Percentiles rank a stretch among this genome's conserved stretches.
Evolutionary conservation across 2,329 filamentous ascomycete genomes (phyloP).

Genomic region (Colletotrichum endophyticum): DNA sequence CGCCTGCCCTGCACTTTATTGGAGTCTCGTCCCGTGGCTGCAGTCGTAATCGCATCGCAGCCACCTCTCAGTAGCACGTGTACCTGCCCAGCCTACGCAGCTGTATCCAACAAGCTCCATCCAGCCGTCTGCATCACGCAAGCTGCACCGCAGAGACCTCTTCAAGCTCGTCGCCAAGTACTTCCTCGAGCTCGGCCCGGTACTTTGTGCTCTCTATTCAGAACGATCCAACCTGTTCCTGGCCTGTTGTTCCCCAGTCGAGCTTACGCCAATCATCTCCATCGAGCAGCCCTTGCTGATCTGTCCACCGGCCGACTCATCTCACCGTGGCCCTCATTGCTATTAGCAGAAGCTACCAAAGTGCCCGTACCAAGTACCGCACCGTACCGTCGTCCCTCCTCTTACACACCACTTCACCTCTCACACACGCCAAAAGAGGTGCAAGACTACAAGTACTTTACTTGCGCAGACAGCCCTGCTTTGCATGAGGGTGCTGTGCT

Average conservation of each 20-base stretch:
- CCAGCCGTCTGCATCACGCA: neutral
- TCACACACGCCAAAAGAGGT: neutral
- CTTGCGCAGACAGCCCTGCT: neutral
- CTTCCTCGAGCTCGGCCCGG: neutral
- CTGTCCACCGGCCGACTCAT: constrained; percentile 3
- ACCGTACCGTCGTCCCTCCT: neutral
- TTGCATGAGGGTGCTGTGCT: neutral
- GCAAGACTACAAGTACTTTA: neutral
- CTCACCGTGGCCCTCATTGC: neutral
- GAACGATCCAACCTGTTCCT: neutral
- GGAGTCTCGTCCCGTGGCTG: neutral
- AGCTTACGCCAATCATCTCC: constrained; percentile 13
- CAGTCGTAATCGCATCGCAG: constrained; percentile 9
- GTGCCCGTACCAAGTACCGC: neutral
- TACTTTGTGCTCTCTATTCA: neutral
- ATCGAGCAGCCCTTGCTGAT: constrained; percentile 3
- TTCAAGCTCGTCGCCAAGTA: neutral
- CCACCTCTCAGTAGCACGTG: neutral
- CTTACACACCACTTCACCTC: constrained; percentile 4
- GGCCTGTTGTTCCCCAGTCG: constrained; percentile 1
- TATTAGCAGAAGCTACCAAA: neutral
- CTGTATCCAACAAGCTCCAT: neutral
- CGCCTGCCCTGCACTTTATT: neutral
- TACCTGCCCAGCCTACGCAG: neutral
- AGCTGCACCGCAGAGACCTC: neutral